These are phyloP conservation scores for Eucalyptus erythrocorys DNA, from an alignment of 345 rosid genomes.

Conservation along the genomic window DNA sequence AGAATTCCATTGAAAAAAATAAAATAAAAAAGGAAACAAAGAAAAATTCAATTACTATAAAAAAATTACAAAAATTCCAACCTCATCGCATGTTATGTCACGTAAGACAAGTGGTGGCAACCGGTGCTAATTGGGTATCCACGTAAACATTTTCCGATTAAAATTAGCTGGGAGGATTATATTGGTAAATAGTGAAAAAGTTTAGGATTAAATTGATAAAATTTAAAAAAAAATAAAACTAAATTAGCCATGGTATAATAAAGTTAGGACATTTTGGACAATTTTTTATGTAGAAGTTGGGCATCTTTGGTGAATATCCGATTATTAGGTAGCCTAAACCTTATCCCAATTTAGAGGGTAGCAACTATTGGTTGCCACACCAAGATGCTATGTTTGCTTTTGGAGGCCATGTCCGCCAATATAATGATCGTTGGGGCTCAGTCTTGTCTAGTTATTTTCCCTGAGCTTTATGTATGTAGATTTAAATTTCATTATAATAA, in stretches of 20 bases:
- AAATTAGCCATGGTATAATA: not conserved
- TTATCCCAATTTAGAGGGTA: not conserved
- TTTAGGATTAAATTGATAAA: not conserved
- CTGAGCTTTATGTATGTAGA: not conserved
- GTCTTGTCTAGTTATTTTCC: not conserved
- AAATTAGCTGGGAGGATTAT: not conserved
- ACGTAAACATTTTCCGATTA: not conserved
- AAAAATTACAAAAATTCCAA: not conserved
- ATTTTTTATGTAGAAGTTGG: not conserved
- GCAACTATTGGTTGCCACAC: not conserved
- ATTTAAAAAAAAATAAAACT: not conserved
- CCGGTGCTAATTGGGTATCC: no score
- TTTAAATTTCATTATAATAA: not conserved
- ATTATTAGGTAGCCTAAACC: not conserved
- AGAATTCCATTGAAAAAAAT: not conserved
- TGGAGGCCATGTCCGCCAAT: not conserved
- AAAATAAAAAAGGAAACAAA: no score
- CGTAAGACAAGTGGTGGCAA: rapidly evolving
- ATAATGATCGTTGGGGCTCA: not conserved
- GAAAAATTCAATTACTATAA: not conserved
- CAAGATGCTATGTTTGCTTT: not conserved
- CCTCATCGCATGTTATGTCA: not conserved
- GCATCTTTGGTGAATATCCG: not conserved
- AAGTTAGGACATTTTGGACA: not conserved
- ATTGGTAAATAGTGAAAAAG: not conserved